Conservation (phyloP, 2,329 filamentous ascomycete species). For the Lecanicillium sp. region DNA sequence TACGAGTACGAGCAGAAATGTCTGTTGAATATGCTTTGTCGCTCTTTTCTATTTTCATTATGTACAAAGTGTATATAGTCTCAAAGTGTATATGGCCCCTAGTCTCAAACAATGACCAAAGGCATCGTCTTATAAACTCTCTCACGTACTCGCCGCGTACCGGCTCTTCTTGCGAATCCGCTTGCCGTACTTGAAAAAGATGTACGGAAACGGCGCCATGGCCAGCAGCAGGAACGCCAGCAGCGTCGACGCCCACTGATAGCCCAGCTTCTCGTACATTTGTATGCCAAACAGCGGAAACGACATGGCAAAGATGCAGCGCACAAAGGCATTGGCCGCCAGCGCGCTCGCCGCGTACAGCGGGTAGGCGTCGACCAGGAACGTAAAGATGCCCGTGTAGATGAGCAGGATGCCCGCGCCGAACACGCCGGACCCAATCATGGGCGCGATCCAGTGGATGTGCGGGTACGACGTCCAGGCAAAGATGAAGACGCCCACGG, state of each 20-base stretch:
- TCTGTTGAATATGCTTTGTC: no score
- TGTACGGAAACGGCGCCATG: slow-evolving; percentile 57
- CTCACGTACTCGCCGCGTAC: slow-evolving; percentile 29
- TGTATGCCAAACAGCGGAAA: slow-evolving; percentile 70
- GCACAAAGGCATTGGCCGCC: slow-evolving; percentile 74
- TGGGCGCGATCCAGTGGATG: slow-evolving; percentile 70
- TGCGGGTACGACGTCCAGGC: slow-evolving; percentile 72
- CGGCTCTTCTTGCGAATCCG: slow-evolving; percentile 45
- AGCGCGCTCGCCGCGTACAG: slow-evolving; percentile 69
- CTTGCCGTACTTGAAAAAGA: slow-evolving; percentile 57
- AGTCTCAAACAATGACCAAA: no score
- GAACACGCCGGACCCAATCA: slow-evolving; percentile 66
- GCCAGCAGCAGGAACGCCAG: slow-evolving; percentile 53
- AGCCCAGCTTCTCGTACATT: slow-evolving; percentile 63
- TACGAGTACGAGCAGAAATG: no score
- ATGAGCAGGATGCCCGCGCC: slow-evolving; percentile 65
- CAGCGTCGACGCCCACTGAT: slow-evolving; percentile 60
- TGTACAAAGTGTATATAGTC: no score
- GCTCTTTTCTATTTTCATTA: no score
- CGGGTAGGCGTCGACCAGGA: slow-evolving; percentile 74
- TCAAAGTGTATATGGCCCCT: no score
- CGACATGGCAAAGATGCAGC: slow-evolving; percentile 55
- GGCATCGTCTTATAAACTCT: no score
- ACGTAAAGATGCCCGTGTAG: slow-evolving; percentile 82
- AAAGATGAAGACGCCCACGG: slow-evolving; percentile 79